Evolutionary conservation across 1,284 basidiomycete species (phyloP), one percentile per base, ranked within the genome.

Genomic region (Ustilago lituana): DNA sequence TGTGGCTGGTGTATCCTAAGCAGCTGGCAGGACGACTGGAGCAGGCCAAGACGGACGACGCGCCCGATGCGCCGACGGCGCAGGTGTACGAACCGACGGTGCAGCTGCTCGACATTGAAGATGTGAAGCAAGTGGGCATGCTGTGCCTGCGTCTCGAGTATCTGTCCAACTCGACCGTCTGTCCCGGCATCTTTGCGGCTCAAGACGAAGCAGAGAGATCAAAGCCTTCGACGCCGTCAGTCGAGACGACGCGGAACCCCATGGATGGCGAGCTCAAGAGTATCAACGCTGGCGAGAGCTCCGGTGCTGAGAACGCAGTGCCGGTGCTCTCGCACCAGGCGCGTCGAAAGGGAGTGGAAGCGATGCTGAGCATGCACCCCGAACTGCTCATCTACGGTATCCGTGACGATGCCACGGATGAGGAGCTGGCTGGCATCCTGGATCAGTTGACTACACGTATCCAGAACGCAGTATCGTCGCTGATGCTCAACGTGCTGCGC

Each of bases 91-190:
- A 82, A 57, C 79, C 82, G 33, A 77, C 77, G 35, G 54, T 89
- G 33, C 87, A 88, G 64, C 88, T 91, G 79, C 89, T 89, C 66
- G 83, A 85, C 52, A 87, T 92, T 32, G 87, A 88, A 22, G 91
- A 93, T 79, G 89, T 95, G 77, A 87, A 88, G 47, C 87, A 91
- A 64, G 84, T 98, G 39, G 89, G 89, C 1, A 81, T 88, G 69
- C 82, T 97, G 15, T 90, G 90, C 74, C 84, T 96, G 31, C 88
- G 94, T 10, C 85, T 96, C 41, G 94, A 98, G 84, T 88, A 90
- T 2, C 86, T 95, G 12, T 88, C 91, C 8, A 87, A 89, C 6
- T 85, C 85, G 0, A 87, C 88, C 5, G 85, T 91, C 20, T 78
- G 84, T 85, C 86, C 76, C 0, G 67, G 67, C 40, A 64, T 70